Evolutionary conservation across 441 rosid genomes (phyloP).

Genomic region (Melastoma candidum): DNA sequence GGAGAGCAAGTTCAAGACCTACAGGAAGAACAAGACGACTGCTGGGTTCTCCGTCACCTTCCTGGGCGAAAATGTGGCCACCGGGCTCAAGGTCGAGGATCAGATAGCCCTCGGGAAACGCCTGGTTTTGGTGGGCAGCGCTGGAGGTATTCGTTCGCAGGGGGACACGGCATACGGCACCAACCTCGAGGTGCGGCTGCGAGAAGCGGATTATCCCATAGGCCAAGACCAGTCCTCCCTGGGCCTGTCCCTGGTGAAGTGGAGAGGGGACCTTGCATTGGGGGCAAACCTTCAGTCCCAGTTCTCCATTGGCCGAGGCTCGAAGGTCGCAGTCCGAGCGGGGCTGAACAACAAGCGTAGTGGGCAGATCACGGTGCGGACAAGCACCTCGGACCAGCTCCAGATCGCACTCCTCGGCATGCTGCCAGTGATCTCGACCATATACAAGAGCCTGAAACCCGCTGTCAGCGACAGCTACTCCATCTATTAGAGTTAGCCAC

Average conservation of each 20-base stretch:
- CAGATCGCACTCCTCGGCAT: slow-evolving; percentile 7
- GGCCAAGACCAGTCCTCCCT: slow-evolving; percentile 75
- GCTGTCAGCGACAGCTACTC: slow-evolving; percentile 44
- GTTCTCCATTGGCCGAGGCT: slow-evolving; percentile 58
- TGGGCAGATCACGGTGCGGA: slow-evolving; percentile 36
- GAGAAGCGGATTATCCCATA: slow-evolving; percentile 71
- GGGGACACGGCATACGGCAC: slow-evolving; percentile 77
- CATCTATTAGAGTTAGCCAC: slow-evolving; percentile 32
- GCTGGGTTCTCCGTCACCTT: slow-evolving; percentile 68
- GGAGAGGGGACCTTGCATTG: slow-evolving; percentile 87
- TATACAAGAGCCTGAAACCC: slow-evolving; percentile 57
- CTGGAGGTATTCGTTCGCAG: slow-evolving; percentile 54
- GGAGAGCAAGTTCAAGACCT: slow-evolving; percentile 68
- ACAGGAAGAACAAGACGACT: slow-evolving; percentile 57
- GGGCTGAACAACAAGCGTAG: slow-evolving; percentile 75
- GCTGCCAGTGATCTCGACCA: slow-evolving; percentile 21
- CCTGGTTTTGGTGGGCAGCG: slow-evolving; percentile 55
- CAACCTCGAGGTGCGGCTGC: slow-evolving; percentile 56
- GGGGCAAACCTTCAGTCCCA: slow-evolving; percentile 85
- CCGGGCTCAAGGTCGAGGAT: slow-evolving; percentile 78
- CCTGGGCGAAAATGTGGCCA: slow-evolving; percentile 64
- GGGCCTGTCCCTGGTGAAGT: slow-evolving; percentile 78
- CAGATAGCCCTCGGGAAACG: slow-evolving; percentile 62
- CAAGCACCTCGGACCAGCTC: slow-evolving; percentile 40
- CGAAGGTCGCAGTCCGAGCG: slow-evolving; percentile 69